Evolutionary conservation across 129 eudicot genomes (phyloP).

Genomic region (Sambucus nigra): DNA sequence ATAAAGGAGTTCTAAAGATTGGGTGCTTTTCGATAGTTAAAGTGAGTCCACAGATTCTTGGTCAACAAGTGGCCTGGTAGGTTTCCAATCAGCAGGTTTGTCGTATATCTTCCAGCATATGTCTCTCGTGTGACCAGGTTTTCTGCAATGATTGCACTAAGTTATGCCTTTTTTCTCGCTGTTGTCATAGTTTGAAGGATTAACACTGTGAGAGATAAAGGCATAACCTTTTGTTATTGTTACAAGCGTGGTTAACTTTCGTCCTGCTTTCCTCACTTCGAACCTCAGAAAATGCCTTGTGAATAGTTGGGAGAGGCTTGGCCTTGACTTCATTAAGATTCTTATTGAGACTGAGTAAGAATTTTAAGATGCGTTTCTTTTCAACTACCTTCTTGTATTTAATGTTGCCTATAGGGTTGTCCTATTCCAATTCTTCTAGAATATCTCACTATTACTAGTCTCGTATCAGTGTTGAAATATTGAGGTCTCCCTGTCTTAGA

Average conservation of each 20-base stretch:
- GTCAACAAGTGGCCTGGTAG: not conserved
- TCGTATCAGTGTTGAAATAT: no score
- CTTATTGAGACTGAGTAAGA: conserved; percentile 4
- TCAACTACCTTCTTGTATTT: not conserved
- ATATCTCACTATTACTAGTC: no score
- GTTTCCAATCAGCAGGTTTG: conserved; percentile 2
- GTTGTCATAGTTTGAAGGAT: not conserved
- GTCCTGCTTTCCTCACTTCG: conserved; percentile 7
- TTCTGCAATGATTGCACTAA: conserved; percentile 8
- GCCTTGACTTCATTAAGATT: conserved; percentile 7
- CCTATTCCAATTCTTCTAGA: no score
- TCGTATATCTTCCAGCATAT: conserved; percentile 3
- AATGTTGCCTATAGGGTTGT: no score
- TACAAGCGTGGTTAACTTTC: not conserved
- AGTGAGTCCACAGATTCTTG: not conserved
- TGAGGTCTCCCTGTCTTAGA: no score
- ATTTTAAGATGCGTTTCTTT: conserved; percentile 2
- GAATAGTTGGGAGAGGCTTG: conserved; percentile 7
- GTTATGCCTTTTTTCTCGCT: not conserved
- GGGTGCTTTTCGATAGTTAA: not conserved
- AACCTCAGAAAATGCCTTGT: conserved; percentile 5
- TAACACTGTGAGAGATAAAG: not conserved
- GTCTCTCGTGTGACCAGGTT: not conserved
- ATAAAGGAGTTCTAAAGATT: not conserved
- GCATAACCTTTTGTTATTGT: not conserved